phyloP scores from a whole-genome alignment of 2,329 filamentous ascomycete species.

The Neurospora sp. region DNA sequence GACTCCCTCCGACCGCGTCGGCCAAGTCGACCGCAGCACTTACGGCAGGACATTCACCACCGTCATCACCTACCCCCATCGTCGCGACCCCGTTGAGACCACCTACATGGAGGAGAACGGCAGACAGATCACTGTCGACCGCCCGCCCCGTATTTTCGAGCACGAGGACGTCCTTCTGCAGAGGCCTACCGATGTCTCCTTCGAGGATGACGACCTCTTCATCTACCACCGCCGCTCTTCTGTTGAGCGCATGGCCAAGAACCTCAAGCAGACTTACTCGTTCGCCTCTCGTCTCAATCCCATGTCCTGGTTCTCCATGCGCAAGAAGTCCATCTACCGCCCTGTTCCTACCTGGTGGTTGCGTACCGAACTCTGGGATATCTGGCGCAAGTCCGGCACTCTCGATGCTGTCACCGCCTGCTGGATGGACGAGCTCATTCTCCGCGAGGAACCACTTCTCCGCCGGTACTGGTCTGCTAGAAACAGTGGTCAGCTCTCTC shows the following conservation, averaged over 20 bases:
- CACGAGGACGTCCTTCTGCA: slow-evolving; percentile 21
- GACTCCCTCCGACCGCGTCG: slow-evolving; percentile 26
- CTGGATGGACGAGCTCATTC: slow-evolving; percentile 39
- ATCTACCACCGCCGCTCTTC: slow-evolving; percentile 23
- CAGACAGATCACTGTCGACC: slow-evolving; percentile 14
- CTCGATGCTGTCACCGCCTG: slow-evolving; percentile 38
- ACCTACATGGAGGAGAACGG: slow-evolving; percentile 20
- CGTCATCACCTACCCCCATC: slow-evolving; percentile 25
- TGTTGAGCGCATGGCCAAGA: slow-evolving; percentile 19
- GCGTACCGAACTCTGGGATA: slow-evolving; percentile 39
- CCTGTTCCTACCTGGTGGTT: slow-evolving; percentile 35
- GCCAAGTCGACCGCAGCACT: slow-evolving; percentile 22
- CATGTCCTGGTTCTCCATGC: slow-evolving; percentile 14
- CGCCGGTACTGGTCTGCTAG: slow-evolving; percentile 34
- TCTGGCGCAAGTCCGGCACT: slow-evolving; percentile 34
- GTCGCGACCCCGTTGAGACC: slow-evolving; percentile 26
- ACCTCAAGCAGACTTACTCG: slow-evolving; percentile 11
- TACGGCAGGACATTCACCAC: slow-evolving; percentile 21
- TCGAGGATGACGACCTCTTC: slow-evolving; percentile 26
- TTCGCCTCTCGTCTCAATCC: slow-evolving; percentile 18
- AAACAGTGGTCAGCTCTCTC: slow-evolving; percentile 30
- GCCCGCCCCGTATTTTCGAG: slow-evolving; percentile 19
- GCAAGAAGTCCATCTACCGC: slow-evolving; percentile 20
- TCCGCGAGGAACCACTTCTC: slow-evolving; percentile 35
- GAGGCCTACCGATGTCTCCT: slow-evolving; percentile 21